Base-by-base conservation (phyloP, 2,329 filamentous ascomycete species). In the Stachybotrys echinatus region DNA sequence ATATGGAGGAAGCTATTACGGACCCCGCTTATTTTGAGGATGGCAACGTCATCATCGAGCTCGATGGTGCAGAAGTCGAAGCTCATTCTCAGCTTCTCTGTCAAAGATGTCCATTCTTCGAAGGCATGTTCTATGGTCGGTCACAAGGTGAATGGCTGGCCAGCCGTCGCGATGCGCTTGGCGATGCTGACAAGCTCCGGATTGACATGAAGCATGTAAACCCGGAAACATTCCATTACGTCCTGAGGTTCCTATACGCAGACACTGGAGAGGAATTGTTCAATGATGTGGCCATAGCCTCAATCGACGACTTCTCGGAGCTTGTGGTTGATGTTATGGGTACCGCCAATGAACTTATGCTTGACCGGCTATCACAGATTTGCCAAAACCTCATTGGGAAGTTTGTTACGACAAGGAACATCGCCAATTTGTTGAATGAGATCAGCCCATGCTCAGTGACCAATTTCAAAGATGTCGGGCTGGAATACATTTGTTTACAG, bases 331-430 rank as follows among this genome's bases (percentile, higher is more conserved):
- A 96, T 58, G 88, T 97, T 42, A 86, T 97, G 79, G 84, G 84
- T 50, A 86, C 89, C 48, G 90, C 92, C 12, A 94, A 99, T 63
- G 92, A 99, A 67, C 73, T 99, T 50, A 96, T 99, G 92, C 79
- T 99, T 44, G 91, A 96, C 64, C 81, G 92, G 6, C 73, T 99
- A 5, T 90, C 89, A 5, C 89, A 96, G 64, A 84, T 95, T 23
- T 97, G 94, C 65, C 94, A 99, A 65, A 84, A 81, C 51, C 72
- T 91, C 20, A 80, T 97, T 52, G 92, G 91, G 34, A 82, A 81
- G 46, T 95, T 94, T 68, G 87, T 91, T n/a, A 90, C 83, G 45
- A 87, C 84, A 5, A 85, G 92, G 22, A 99, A 96, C 62, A 86
- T 96, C 22, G 89, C 89, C 51, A 84, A 86, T 48, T 75, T 97